Base-by-base conservation (phyloP, 352 stramenopile species). In the Globisporangium spinosum region DNA sequence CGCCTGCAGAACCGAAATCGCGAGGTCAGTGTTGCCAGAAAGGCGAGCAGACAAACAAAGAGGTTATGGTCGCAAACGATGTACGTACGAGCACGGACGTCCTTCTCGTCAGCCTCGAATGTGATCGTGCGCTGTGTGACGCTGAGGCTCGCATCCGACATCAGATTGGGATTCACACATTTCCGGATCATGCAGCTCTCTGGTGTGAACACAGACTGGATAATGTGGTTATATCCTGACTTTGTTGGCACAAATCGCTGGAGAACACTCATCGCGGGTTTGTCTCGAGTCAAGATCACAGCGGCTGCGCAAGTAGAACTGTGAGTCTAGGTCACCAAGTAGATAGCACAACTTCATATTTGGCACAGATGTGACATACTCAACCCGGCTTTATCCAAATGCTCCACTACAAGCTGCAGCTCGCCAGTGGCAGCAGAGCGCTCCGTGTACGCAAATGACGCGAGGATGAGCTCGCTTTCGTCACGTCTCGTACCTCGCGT, bases 181-280 rank as follows among this genome's bases (percentile, higher is more conserved):
- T 90, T 91, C 47, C 81, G 77, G 20, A 90, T 58, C 5, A 72
- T 64, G 60, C 78, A 89, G 45, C 60, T 76, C 35, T 91, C 83
- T n/a, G 77, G 73, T 8, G 83, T 89, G 64, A 89, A 90, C 15
- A 90, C 73, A 9, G 76, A 82, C 64, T 89, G 77, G 35, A 91
- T 70, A 62, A 74, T 71, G 67, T 91, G 84, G 59, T 93, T 91
- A 69, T 89, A 91, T 27, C 83, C 79, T 7, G 85, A 90, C 23
- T 85, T 79, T 1, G 82, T 89, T 9, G 80, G 79, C 4, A 93
- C 70, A 56, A 89, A 91, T 13, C 78, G 76, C 67, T 93, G 83
- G 32, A 93, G 71, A 5, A 93, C 75, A 40, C 80, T 87, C 23
- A 87, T 40, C 8, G 70, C 59, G 47, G 82, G 82, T 17, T 86